Base-by-base conservation (phyloP, 1,139 yeast species). In the Taiozyma sp. region DNA sequence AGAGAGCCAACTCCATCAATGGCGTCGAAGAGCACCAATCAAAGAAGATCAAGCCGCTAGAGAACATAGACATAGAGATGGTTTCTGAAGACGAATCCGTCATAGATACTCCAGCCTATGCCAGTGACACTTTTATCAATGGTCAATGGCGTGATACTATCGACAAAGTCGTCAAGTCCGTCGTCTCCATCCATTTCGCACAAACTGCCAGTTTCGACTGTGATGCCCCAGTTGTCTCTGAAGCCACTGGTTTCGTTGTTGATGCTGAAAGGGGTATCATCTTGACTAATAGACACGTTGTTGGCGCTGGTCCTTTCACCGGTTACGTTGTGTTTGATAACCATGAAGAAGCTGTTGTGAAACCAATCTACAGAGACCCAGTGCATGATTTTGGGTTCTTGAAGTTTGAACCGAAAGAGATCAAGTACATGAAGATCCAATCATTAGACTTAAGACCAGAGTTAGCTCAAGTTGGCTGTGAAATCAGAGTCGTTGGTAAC, bases 161-260 rank as follows among this genome's bases (percentile, higher is more conserved):
- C 49, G 83, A 90, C 49, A 78, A 79, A 51, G 97, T 90, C 4
- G 96, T 92, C 38, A 81, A 84, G 60, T 80, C 91, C 8, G 97
- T 92, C 19, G 97, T 92, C 2, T 87, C 96, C 1, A 84, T 92
- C 51, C 96, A 90, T 67, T 91, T 91, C 64, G 79, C 96, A 16
- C 95, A 87, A 65, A 90, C 89, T n/a, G 81, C 84, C 19, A 83
- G 85, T 55, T 91, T 91, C 64, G 98, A 92, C 64, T 86, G 96
- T 40, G 98, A 92, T 61, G 70, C 83, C 2, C 84, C 96, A 1
- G 70, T 86, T 41, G 91, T 87, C 23, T 84, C 95, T 55, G 96
- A 91, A 66, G 97, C 97, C 19, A 89, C 97, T 1, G 98, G 97
- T 8, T 91, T 92, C 67, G 90, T 92, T n/a, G 97, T 92, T 13